phyloP scores from a whole-genome alignment of 1,284 basidiomycete species.

The Leccinum pseudoinsigne region DNA sequence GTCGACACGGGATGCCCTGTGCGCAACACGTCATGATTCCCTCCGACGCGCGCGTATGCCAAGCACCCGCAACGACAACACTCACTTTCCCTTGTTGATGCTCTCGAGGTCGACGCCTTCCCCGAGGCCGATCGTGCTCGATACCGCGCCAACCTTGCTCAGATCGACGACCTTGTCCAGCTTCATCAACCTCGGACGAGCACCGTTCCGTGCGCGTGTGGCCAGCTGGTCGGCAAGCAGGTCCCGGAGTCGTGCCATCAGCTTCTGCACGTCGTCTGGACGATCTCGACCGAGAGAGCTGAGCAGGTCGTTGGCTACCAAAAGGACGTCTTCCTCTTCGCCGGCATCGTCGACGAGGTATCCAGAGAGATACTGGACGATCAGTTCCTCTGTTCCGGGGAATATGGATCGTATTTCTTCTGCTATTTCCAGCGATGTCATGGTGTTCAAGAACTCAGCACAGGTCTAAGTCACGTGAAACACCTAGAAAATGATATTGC shows the following conservation, averaged over 20 bases:
- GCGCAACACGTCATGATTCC: constrained; percentile 14
- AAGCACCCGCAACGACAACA: constrained; percentile 24
- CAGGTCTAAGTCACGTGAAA: background rate
- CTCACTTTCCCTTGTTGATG: constrained; percentile 91
- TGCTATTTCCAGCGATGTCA: constrained; percentile 29
- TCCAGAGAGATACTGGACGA: constrained; percentile 91
- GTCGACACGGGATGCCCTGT: constrained; percentile 78
- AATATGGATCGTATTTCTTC: constrained; percentile 79
- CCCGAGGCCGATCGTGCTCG: constrained; percentile 79
- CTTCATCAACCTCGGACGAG: constrained; percentile 64
- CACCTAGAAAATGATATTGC: constrained; percentile 15
- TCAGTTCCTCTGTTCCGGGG: constrained; percentile 90
- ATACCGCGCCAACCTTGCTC: constrained; percentile 82
- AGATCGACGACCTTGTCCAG: constrained; percentile 96
- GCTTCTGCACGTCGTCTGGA: constrained; percentile 55
- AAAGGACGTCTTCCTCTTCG: constrained; percentile 87
- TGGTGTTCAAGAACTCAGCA: constrained; percentile 3
- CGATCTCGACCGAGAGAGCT: constrained; percentile 64
- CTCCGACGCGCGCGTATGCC: constrained; percentile 2
- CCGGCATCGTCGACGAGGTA: constrained; percentile 93
- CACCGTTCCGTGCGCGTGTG: constrained; percentile 56
- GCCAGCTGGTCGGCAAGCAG: constrained; percentile 66
- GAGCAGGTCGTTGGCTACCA: constrained; percentile 76
- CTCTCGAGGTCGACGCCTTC: constrained; percentile 93
- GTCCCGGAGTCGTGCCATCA: constrained; percentile 68